Evolutionary conservation across 768 basidiomycete species (phyloP).

Genomic region (Mycena rosella): DNA sequence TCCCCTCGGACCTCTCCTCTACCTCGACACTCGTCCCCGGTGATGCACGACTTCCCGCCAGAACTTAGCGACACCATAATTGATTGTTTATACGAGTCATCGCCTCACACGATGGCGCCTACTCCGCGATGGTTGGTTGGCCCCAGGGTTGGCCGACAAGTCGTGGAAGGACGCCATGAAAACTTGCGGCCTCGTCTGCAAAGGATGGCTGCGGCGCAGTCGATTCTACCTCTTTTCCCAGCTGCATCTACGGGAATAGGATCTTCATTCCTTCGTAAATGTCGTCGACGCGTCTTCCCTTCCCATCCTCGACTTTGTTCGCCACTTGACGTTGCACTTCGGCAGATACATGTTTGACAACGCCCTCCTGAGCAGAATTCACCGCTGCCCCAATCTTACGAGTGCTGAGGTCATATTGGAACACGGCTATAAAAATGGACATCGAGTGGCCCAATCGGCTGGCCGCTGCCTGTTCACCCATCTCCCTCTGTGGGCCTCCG

Average conservation of each 20-base stretch:
- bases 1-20: too few relatives aligned
- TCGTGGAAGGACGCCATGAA: background rate
- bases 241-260: background rate
- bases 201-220: slow-evolving; percentile 5
- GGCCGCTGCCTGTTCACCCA: background rate
- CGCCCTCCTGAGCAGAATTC: background rate
- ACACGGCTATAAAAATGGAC: too few relatives aligned
- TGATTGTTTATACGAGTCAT: background rate
- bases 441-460: too few relatives aligned
- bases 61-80: background rate
- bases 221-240: slow-evolving; percentile 10
- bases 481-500: background rate
- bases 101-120: too few relatives aligned
- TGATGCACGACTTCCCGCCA: background rate
- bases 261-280: slow-evolving; percentile 6
- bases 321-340: background rate
- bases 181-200: slow-evolving; percentile 10
- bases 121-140: too few relatives aligned
- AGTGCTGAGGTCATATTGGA: too few relatives aligned
- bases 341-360: background rate
- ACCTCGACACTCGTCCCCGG: too few relatives aligned
- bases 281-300: background rate
- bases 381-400: background rate
- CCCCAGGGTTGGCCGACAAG: too few relatives aligned
- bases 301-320: background rate